These are phyloP conservation scores for Russula earlei DNA, from an alignment of 768 basidiomycete species.

Conservation along the genomic window DNA sequence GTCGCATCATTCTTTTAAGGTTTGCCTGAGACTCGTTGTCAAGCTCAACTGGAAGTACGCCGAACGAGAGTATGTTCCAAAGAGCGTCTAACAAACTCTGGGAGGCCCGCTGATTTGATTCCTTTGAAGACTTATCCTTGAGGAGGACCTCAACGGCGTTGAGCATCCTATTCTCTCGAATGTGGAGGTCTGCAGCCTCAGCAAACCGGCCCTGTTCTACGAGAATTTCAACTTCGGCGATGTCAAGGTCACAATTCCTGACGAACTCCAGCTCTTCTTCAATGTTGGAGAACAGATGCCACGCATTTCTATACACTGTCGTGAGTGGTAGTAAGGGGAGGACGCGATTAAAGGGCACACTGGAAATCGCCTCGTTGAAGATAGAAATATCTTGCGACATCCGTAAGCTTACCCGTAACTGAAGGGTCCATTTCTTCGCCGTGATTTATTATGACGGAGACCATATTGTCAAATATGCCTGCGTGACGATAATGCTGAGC, in stretches of 20 bases:
- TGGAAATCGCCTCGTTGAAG: constrained; percentile 30
- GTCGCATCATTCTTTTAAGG: not conserved
- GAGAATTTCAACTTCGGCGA: constrained; percentile 38
- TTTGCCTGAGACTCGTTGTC: not conserved
- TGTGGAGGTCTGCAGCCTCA: constrained; percentile 45
- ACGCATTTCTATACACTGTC: constrained; percentile 33
- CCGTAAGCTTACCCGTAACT: constrained; percentile 30
- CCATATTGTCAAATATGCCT: constrained; percentile 42
- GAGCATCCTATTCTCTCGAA: constrained; percentile 34
- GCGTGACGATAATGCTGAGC: constrained; percentile 38
- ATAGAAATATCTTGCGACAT: constrained; percentile 38
- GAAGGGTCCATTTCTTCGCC: constrained; percentile 26
- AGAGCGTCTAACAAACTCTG: constrained; percentile 37
- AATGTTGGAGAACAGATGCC: constrained; percentile 36
- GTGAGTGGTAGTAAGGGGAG: not conserved
- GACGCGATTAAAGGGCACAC: constrained; percentile 22
- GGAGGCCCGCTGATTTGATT: constrained; percentile 30
- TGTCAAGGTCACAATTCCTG: constrained; percentile 43
- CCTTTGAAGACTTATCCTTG: constrained; percentile 24
- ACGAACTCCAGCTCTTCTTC: constrained; percentile 52
- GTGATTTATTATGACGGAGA: constrained; percentile 33
- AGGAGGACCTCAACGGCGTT: constrained; percentile 41
- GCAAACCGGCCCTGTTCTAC: constrained; percentile 31
- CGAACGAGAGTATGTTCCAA: constrained; percentile 39
- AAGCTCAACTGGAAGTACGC: not conserved